These are phyloP conservation scores for Euphorbia celastroides DNA, from an alignment of 441 rosid species.

Conservation along the genomic window DNA sequence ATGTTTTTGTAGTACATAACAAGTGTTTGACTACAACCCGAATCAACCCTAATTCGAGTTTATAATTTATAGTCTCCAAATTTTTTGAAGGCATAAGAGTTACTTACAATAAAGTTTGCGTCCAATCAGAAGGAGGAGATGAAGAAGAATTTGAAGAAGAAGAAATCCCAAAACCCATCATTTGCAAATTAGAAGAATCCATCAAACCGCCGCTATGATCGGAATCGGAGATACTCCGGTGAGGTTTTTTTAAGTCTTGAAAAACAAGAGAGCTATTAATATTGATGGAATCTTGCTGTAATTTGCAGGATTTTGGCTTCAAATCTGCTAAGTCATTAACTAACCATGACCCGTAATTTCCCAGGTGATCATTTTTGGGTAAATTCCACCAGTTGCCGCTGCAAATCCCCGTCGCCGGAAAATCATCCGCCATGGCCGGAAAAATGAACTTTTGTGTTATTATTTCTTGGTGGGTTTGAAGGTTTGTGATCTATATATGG, in stretches of 20 bases:
- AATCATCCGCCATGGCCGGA: conserved; percentile 62
- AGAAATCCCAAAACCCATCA: conserved; percentile 55
- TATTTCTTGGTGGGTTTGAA: neutral
- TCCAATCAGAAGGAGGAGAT: conserved; percentile 56
- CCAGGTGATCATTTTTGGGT: conserved; percentile 25
- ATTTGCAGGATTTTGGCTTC: conserved; percentile 29
- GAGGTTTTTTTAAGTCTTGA: conserved; percentile 28
- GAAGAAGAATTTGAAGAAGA: conserved; percentile 41
- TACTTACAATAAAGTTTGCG: conserved; percentile 54
- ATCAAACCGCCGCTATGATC: conserved; percentile 48
- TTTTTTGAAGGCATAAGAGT: neutral
- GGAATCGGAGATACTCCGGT: conserved; percentile 29
- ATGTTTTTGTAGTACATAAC: neutral
- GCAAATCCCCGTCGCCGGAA: conserved; percentile 48
- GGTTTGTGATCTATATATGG: conserved; percentile 29
- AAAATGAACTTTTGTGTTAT: neutral
- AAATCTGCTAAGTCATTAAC: conserved; percentile 25
- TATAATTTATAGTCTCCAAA: too few relatives aligned
- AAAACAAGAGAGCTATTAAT: conserved; percentile 23
- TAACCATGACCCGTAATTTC: conserved; percentile 26
- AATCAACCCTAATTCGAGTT: neutral
- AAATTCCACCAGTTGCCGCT: conserved; percentile 71
- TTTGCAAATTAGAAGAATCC: conserved; percentile 56
- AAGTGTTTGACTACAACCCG: neutral
- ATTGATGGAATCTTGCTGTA: conserved; percentile 12